Evolutionary conservation across 2,329 filamentous ascomycete species (phyloP).

Genomic region (Alternaria burnsii): DNA sequence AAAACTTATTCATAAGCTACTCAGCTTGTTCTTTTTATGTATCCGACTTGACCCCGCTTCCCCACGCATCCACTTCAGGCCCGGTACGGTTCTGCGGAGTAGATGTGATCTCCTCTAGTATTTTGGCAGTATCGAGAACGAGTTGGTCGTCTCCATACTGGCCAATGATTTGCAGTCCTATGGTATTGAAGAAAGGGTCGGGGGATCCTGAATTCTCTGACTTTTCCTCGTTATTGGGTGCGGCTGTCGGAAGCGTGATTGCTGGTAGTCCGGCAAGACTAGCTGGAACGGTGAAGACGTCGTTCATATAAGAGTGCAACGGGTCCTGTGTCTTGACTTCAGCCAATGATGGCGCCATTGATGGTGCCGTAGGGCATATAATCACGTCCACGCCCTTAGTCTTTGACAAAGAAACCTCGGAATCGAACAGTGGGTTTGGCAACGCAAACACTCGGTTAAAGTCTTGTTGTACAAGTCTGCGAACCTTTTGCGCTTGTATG

Average conservation of each 20-base stretch:
- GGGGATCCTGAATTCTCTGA: slow-evolving; percentile 35
- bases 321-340: slow-evolving; percentile 64
- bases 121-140: slow-evolving; percentile 66
- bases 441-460: slow-evolving; percentile 81
- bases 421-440: slow-evolving; percentile 69
- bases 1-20: background rate
- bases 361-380: slow-evolving; percentile 86
- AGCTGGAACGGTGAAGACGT: slow-evolving; percentile 94
- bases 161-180: slow-evolving; percentile 79
- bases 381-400: slow-evolving; percentile 81
- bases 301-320: slow-evolving; percentile 87
- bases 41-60: slow-evolving; percentile 4
- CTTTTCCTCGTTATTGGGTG: slow-evolving; percentile 38
- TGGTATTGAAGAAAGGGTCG: slow-evolving; percentile 43
- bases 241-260: slow-evolving; percentile 76
- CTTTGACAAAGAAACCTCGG: slow-evolving; percentile 43
- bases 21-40: background rate
- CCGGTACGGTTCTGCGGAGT: slow-evolving; percentile 9
- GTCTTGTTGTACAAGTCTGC: slow-evolving; percentile 82
- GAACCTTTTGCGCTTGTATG: slow-evolving; percentile 87
- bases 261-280: slow-evolving; percentile 91
- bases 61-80: slow-evolving; percentile 26
- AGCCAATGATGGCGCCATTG: slow-evolving; percentile 71
- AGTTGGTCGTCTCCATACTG: slow-evolving; percentile 79
- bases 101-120: slow-evolving; percentile 22